Evolutionary conservation across 1,139 yeast species (phyloP).

Genomic region (Suhomyces anneliseae): DNA sequence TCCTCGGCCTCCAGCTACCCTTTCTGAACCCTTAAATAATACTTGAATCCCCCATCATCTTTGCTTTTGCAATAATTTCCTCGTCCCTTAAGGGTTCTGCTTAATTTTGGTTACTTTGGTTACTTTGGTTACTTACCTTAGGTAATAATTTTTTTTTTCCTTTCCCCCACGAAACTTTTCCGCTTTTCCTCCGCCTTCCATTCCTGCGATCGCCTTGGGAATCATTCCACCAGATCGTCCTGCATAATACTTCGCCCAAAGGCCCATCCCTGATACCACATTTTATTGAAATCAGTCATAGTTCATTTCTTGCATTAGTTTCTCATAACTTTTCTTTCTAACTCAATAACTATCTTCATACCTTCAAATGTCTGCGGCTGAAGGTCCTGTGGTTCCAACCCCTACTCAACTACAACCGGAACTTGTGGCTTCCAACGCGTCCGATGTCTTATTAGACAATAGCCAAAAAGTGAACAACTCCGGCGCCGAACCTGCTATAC

Average conservation of each 20-base stretch:
- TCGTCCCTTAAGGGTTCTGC: too few relatives aligned
- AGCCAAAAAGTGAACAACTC: not conserved
- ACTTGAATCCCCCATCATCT: too few relatives aligned
- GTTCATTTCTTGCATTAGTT: too few relatives aligned
- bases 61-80: too few relatives aligned
- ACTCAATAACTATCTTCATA: not conserved
- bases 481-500: not conserved
- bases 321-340: too few relatives aligned
- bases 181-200: not conserved
- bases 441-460: not conserved
- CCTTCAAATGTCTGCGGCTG: not conserved
- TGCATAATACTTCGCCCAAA: not conserved
- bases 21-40: too few relatives aligned
- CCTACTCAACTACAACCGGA: not conserved
- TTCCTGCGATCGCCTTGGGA: not conserved
- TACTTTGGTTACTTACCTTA: too few relatives aligned
- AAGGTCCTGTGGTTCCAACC: not conserved
- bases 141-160: too few relatives aligned
- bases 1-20: not conserved
- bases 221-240: not conserved
- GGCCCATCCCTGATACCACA: not conserved
- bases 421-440: not conserved
- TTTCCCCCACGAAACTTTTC: not conserved
- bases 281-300: too few relatives aligned
- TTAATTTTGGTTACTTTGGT: too few relatives aligned